Percentiles rank a stretch among this genome's conserved stretches.
phyloP scores from a whole-genome alignment of 176 grass and related monocot genomes.

The Pontederia paniculata region DNA sequence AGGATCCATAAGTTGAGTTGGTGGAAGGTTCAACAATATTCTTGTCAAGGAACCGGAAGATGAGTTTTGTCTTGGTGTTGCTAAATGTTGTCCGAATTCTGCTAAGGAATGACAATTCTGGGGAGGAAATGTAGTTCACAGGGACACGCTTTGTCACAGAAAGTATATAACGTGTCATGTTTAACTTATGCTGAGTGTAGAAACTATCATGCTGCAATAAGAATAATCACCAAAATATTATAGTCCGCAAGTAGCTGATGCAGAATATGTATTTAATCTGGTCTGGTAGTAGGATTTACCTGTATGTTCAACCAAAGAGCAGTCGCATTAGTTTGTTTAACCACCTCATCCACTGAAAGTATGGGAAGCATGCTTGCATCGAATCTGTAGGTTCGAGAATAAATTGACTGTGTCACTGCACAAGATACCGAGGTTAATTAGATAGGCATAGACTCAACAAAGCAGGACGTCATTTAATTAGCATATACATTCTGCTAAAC shows the following conservation, averaged over 20 bases:
- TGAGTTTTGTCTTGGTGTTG: slow-evolving; percentile 47
- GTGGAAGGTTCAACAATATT: slow-evolving; percentile 43
- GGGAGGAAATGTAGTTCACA: slow-evolving; percentile 70
- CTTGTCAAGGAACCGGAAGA: slow-evolving; percentile 69
- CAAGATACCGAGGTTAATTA: slow-evolving; percentile 6
- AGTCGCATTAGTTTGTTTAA: slow-evolving; percentile 38
- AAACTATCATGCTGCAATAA: slow-evolving; percentile 71
- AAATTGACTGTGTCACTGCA: slow-evolving; percentile 44
- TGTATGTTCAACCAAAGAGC: slow-evolving; percentile 85
- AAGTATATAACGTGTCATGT: slow-evolving; percentile 61
- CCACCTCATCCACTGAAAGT: slow-evolving; percentile 63
- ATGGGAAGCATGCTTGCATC: slow-evolving; percentile 29
- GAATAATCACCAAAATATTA: not conserved
- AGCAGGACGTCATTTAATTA: not conserved
- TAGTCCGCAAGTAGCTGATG: not conserved
- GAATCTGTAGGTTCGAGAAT: slow-evolving; percentile 30
- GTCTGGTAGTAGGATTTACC: slow-evolving; percentile 28
- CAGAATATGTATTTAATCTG: not conserved
- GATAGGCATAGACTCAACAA: slow-evolving; percentile 6
- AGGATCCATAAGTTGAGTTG: slow-evolving; percentile 52
- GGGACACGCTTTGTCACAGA: slow-evolving; percentile 43
- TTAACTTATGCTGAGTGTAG: slow-evolving; percentile 78
- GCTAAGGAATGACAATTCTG: slow-evolving; percentile 58
- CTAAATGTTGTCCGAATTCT: slow-evolving; percentile 33
- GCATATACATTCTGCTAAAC: too few species aligned